Base-by-base conservation (phyloP, 371 early-diverging fungal species). In the Batkoa obscura region DNA sequence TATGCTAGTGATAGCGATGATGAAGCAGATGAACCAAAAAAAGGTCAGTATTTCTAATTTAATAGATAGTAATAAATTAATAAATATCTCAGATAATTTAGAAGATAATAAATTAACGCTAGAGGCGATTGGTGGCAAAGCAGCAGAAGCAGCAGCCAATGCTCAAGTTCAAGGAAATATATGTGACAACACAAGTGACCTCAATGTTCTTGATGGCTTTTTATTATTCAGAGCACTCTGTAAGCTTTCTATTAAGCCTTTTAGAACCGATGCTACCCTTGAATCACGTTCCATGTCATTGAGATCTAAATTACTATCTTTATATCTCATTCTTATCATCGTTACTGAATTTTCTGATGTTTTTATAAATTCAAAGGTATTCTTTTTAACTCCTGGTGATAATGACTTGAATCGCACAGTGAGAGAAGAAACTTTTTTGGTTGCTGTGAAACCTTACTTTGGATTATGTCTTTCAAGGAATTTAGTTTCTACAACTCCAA, bases 171-270 rank as follows among this genome's bases (percentile, higher is more conserved):
- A 50, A 9, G 56, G 43, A 43, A 43, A 43, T 34, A 32, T 55
- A 3, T 43, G 36, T 39, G 47, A 43, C 37, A 17, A 36, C 0
- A 53, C 15, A 5, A 42, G 34, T 50, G 57, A 62, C 36, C n/a
- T 62, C 8, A 53, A 56, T 17, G 56, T 56, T 34, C 45, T 52
- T 52, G 94, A 96, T 66, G 87, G 86, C 1, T 89, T 85, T 41
- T 68, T 90, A 17, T 82, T 92, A 0, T 82, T 96, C 65, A 81
- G 94, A 9, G 88, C 94, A 0, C 73, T 96, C 30, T 92, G 93
- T 71, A 88, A 88, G 60, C 74, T 94, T n/a, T 86, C 87, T 17
- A 89, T 90, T 78, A 79, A 85, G 33, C 55, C 68, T 0, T n/a
- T 56, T 9, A 32, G 54, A 2, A 15, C 48, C 32, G 59, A 55